Evolutionary conservation across 106 monocot species (phyloP).

Genomic region (Dendrobium nobile): DNA sequence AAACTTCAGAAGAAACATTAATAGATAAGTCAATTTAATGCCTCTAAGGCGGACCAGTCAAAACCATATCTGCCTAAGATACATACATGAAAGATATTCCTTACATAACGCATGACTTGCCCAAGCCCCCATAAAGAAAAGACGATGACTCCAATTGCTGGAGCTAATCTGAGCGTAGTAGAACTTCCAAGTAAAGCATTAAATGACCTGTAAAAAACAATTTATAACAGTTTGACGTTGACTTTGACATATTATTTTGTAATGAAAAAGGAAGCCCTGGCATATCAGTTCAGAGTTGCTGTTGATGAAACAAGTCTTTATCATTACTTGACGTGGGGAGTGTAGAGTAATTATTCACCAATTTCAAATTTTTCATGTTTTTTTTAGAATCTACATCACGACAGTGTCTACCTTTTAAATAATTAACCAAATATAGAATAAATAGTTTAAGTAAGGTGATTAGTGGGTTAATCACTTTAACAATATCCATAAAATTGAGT

Average conservation of each 20-base stretch:
- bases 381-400: too few relatives aligned
- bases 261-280: not conserved
- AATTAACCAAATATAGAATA: too few relatives aligned
- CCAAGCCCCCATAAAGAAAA: slow-evolving; percentile 84
- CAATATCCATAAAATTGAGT: too few relatives aligned
- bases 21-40: not conserved
- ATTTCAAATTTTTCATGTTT: too few relatives aligned
- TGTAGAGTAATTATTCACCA: too few relatives aligned
- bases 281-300: not conserved
- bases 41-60: not conserved
- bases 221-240: not conserved
- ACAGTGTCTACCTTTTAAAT: too few relatives aligned
- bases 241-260: not conserved
- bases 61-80: slow-evolving; percentile 1
- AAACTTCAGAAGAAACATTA: not conserved
- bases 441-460: too few relatives aligned
- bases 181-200: slow-evolving; percentile 32
- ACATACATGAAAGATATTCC: slow-evolving; percentile 58
- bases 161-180: slow-evolving; percentile 31
- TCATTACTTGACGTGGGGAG: not conserved
- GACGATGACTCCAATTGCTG: slow-evolving; percentile 64
- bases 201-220: slow-evolving; percentile 43
- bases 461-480: too few relatives aligned
- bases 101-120: slow-evolving; percentile 48
- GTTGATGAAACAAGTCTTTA: not conserved